A percentile compares a stretch with the other conserved stretches of the same genome.
These are phyloP conservation scores for Solanum pinnatisectum DNA, from an alignment of 257 asterid genomes.

Conservation along the genomic window DNA sequence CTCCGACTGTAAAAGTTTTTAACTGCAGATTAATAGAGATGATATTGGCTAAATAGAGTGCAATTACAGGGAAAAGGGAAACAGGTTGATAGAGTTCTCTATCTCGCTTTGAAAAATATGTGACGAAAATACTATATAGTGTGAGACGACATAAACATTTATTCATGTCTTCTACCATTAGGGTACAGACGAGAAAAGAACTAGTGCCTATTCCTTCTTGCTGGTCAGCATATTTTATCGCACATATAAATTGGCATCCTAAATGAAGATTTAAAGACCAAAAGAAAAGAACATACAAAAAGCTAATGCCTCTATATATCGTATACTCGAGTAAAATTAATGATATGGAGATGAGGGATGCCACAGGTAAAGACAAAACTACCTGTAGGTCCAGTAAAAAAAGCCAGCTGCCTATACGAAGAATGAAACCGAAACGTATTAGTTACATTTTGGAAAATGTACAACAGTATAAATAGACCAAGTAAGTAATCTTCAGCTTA, in stretches of 20 bases:
- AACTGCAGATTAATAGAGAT: neutral
- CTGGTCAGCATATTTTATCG: neutral
- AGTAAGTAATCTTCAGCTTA: neutral
- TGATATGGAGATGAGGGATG: neutral
- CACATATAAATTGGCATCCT: neutral
- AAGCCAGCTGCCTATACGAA: neutral
- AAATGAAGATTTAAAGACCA: neutral
- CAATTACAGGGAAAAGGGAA: neutral
- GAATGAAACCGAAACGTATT: neutral
- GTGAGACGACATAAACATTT: neutral
- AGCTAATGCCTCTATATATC: neutral
- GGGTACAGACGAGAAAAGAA: neutral
- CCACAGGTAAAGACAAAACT: neutral
- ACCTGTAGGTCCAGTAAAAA: conserved; percentile 60
- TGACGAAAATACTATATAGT: neutral
- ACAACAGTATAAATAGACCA: neutral
- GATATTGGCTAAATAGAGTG: neutral
- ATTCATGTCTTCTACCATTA: neutral
- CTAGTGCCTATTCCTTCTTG: neutral
- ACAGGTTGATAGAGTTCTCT: neutral
- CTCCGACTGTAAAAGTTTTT: conserved; percentile 50
- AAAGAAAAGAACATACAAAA: neutral
- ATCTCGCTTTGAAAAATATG: neutral
- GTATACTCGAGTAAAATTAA: neutral
- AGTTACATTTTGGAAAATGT: neutral